These are phyloP conservation scores for Ustilago crameri DNA, from an alignment of 1,284 basidiomycete species.

Conservation along the genomic window DNA sequence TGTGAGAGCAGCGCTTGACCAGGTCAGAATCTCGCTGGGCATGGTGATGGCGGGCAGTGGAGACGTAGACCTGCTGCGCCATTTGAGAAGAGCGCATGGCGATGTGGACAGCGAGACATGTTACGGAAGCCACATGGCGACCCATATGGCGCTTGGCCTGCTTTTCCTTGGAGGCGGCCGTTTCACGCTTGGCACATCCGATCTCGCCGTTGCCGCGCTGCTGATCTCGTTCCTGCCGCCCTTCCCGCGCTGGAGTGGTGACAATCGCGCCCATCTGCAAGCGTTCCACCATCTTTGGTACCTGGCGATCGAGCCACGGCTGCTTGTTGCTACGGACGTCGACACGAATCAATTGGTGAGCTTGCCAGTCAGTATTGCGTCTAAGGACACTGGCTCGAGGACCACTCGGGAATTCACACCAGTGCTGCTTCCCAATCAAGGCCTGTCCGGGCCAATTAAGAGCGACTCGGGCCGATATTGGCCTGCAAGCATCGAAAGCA, in stretches of 20 bases:
- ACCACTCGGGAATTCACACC: constrained; percentile 70
- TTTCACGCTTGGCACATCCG: constrained; percentile 89
- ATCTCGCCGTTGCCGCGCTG: constrained; percentile 89
- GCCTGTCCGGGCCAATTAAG: constrained; percentile 74
- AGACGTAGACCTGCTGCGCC: constrained; percentile 86
- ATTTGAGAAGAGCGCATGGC: constrained; percentile 91
- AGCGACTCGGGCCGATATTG: constrained; percentile 94
- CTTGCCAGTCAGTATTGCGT: constrained; percentile 43
- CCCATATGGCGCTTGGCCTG: constrained; percentile 89
- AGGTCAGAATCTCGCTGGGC: constrained; percentile 84
- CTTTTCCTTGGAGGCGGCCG: constrained; percentile 94
- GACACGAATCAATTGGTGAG: constrained; percentile 51
- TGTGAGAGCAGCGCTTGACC: constrained; percentile 86
- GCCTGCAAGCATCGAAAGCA: constrained; percentile 45
- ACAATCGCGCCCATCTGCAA: constrained; percentile 91
- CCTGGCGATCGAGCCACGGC: constrained; percentile 90
- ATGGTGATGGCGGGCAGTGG: constrained; percentile 97
- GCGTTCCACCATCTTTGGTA: constrained; percentile 95
- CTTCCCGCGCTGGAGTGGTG: constrained; percentile 76
- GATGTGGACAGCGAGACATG: constrained; percentile 74
- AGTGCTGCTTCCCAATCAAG: constrained; percentile 82
- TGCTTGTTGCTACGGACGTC: constrained; percentile 79
- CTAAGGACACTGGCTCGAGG: not conserved
- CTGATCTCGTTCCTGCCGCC: constrained; percentile 82
- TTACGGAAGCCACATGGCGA: constrained; percentile 90